A percentile compares a stretch with the other conserved stretches of the same genome.
phyloP scores from a whole-genome alignment of 2,329 filamentous ascomycete genomes.

The Penicillium palitans region DNA sequence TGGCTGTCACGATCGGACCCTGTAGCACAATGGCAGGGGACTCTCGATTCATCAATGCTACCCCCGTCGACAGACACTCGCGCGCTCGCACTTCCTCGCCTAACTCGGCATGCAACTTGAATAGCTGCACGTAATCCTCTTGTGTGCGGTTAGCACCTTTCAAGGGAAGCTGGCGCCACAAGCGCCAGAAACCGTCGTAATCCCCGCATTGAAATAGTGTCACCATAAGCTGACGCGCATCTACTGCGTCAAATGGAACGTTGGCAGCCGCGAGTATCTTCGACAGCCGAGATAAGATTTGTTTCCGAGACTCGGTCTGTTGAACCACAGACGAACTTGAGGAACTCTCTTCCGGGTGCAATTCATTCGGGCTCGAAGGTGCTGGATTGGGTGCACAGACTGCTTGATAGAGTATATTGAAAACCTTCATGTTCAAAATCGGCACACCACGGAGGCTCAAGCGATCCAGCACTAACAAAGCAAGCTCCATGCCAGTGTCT shows the following conservation, averaged over 20 bases:
- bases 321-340: conserved; percentile 6
- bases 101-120: conserved; percentile 50
- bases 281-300: conserved; percentile 26
- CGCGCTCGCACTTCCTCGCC: conserved; percentile 47
- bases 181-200: conserved; percentile 61
- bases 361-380: not conserved
- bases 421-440: conserved; percentile 49
- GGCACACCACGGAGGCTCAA: conserved; percentile 45
- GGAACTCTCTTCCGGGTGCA: conserved; percentile 39
- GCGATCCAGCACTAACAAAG: conserved; percentile 43
- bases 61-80: conserved; percentile 53
- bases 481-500: conserved; percentile 36
- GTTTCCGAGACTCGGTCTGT: conserved; percentile 15
- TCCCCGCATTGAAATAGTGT: conserved; percentile 44
- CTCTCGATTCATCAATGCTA: conserved; percentile 62
- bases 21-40: conserved; percentile 50
- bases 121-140: conserved; percentile 59
- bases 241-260: conserved; percentile 30
- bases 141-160: conserved; percentile 51
- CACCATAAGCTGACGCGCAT: conserved; percentile 35
- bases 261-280: conserved; percentile 33
- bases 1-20: conserved; percentile 47
- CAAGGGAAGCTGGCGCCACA: conserved; percentile 58
- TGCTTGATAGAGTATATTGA: conserved; percentile 46
- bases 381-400: conserved; percentile 36